phyloP scores from a whole-genome alignment of 768 basidiomycete genomes.

The Clathrus columnatus region DNA sequence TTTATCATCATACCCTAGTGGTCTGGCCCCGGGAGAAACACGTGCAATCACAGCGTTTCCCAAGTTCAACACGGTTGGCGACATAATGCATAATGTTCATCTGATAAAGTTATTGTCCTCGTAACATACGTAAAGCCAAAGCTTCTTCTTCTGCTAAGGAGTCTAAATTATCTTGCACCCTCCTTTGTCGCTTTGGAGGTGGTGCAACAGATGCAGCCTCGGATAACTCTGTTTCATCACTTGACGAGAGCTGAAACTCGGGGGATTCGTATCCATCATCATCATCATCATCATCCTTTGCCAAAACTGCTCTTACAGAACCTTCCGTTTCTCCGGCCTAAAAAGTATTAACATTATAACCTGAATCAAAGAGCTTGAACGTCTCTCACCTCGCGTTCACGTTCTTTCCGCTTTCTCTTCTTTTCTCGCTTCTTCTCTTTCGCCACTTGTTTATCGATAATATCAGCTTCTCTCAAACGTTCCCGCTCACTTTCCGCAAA shows the following conservation, averaged over 20 bases:
- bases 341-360: slow-evolving; percentile 14
- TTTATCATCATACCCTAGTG: too few species aligned
- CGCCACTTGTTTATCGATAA: slow-evolving; percentile 71
- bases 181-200: slow-evolving; percentile 25
- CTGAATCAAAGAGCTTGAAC: background rate
- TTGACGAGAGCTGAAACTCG: slow-evolving; percentile 46
- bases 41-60: too few species aligned
- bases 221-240: background rate
- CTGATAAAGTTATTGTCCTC: background rate
- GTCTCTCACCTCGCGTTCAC: slow-evolving; percentile 40
- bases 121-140: slow-evolving; percentile 52
- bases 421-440: slow-evolving; percentile 85
- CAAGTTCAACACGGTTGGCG: too few species aligned
- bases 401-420: slow-evolving; percentile 85
- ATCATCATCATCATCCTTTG: slow-evolving; percentile 26
- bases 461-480: slow-evolving; percentile 63
- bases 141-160: slow-evolving; percentile 47
- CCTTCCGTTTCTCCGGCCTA: slow-evolving; percentile 22
- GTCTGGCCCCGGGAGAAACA: too few species aligned
- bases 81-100: background rate
- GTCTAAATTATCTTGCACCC: slow-evolving; percentile 10
- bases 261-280: slow-evolving; percentile 69
- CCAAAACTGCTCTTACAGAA: slow-evolving; percentile 26
- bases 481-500: slow-evolving; percentile 70
- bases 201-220: slow-evolving; percentile 23